Evolutionary conservation across 2,329 filamentous ascomycete genomes (phyloP), one percentile per base, ranked within the genome.

Genomic region (Sarocladium kiliense): DNA sequence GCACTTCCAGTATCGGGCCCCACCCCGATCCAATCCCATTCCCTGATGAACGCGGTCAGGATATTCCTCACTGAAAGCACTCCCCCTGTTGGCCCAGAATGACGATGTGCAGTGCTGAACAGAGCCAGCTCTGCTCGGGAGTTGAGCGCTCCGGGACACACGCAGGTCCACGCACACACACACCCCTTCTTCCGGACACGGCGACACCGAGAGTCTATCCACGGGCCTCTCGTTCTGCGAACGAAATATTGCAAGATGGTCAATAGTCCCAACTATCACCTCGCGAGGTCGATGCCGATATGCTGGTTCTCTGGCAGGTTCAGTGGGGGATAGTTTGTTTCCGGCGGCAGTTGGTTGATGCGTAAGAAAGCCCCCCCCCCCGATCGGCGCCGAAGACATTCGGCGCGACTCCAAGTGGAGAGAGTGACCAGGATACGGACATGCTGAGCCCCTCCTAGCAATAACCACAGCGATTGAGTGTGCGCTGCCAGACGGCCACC

Each of bases 181-280:
- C 47, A 16, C 47, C n/a, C 47, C 27, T n/a, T 51, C 14, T 34
- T 36, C 47, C 47, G 30, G 47, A 27, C 23, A 23, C 47, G 47
- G 47, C 16, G 16, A 34, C n/a, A 51, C 47, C 47, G 47, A 51
- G 47, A 49, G 41, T 44, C 41, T 44, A 44, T 44, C 7, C 18
- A 23, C 21, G 16, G 21, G 21, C 41, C 41, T 39, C 36, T 39
- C n/a, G n/a, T 6, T 18, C 3, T 44, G 14, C 30, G 30, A 34
- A 34, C 30, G 9, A 34, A 14, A 34, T 9, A 34, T 14, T 34
- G 30, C 14, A 9, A 34, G 7, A 9, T 39, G 36, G 11, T 9
- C 12, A 39, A 39, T 39, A 39, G 30, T 32, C 12, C 30, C 30
- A n/a, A n/a, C n/a, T n/a, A n/a, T n/a, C n/a, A n/a, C n/a, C n/a